Percentiles rank a stretch among this genome's conserved stretches.
phyloP scores from a whole-genome alignment of 371 early-diverging fungal species.

The Rhizopus delemar region DNA sequence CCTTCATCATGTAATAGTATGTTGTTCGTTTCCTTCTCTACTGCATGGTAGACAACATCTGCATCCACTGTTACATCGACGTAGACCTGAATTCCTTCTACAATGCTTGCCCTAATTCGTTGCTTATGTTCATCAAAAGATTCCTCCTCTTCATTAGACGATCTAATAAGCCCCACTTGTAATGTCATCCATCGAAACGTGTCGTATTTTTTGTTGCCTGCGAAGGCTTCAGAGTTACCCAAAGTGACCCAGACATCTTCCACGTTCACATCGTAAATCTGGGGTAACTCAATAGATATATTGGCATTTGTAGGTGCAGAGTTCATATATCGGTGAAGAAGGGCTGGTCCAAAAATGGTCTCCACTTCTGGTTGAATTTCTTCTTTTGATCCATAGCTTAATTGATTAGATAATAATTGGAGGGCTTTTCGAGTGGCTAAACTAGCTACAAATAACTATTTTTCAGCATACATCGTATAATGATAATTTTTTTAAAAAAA shows the following conservation, averaged over 20 bases:
- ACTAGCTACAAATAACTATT: constrained; percentile 32
- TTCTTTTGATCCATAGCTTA: constrained; percentile 15
- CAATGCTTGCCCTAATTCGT: constrained; percentile 46
- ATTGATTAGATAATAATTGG: constrained; percentile 33
- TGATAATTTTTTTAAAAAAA: background rate
- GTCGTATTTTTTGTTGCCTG: constrained; percentile 29
- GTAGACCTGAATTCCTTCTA: constrained; percentile 56
- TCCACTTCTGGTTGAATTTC: constrained; percentile 26
- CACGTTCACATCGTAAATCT: constrained; percentile 54
- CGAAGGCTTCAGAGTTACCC: constrained; percentile 41
- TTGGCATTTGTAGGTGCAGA: constrained; percentile 25
- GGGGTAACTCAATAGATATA: constrained; percentile 46
- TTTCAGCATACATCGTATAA: background rate
- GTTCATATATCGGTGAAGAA: constrained; percentile 39
- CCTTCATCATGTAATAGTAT: constrained; percentile 49
- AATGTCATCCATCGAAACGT: constrained; percentile 50
- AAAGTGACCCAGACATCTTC: constrained; percentile 58
- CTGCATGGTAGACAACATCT: constrained; percentile 46
- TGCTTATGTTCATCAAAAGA: constrained; percentile 45
- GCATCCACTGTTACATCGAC: constrained; percentile 64
- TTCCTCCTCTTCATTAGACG: constrained; percentile 35
- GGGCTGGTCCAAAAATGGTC: constrained; percentile 43
- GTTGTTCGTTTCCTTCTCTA: constrained; percentile 16
- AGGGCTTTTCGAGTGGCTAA: constrained; percentile 51
- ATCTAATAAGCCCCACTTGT: constrained; percentile 27